Conservation (phyloP, 345 rosid species). For the Reutealis trisperma region DNA sequence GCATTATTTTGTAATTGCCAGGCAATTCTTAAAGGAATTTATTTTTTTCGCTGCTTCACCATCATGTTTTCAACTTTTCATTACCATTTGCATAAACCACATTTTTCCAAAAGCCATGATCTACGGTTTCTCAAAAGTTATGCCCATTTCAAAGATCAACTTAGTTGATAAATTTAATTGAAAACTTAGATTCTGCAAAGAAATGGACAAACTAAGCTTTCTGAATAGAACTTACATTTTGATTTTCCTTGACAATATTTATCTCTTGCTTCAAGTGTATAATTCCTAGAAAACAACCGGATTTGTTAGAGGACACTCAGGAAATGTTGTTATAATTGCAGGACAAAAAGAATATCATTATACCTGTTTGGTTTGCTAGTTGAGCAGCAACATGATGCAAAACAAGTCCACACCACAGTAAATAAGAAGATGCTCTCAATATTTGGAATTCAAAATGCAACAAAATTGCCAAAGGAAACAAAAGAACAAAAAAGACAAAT, state of each 20-base stretch:
- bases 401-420: background rate
- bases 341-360: too few relatives aligned
- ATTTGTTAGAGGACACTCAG: background rate
- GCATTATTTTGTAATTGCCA: too few relatives aligned
- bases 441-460: background rate
- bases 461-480: background rate
- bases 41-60: too few relatives aligned
- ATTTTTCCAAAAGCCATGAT: too few relatives aligned
- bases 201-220: background rate
- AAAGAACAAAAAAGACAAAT: background rate
- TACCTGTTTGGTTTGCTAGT: too few relatives aligned
- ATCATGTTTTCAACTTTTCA: too few relatives aligned
- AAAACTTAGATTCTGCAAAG: background rate
- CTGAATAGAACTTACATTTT: conserved; percentile 2
- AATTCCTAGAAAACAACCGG: background rate
- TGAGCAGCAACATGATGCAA: background rate
- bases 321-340: background rate
- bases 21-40: too few relatives aligned
- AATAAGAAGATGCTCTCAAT: background rate
- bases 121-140: too few relatives aligned
- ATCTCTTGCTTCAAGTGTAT: too few relatives aligned
- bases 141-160: too few relatives aligned
- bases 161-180: background rate
- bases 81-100: too few relatives aligned
- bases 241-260: background rate